Percentiles rank a stretch among this genome's conserved stretches.
Conservation (phyloP, 2,329 filamentous ascomycete species). For the Penicillium brasilianum region DNA sequence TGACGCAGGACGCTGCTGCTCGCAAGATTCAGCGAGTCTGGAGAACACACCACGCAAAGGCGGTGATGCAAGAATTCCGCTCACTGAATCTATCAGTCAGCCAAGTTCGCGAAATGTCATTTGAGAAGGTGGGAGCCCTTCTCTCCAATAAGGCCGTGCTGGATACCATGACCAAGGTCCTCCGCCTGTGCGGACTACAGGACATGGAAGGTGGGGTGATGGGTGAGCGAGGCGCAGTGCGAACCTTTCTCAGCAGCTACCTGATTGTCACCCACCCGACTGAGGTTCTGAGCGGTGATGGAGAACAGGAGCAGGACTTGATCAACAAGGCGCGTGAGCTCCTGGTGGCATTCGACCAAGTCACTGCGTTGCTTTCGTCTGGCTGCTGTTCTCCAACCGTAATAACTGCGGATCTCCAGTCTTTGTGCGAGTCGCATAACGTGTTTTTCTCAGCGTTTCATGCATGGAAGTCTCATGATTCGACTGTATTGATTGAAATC, state of each 20-base stretch:
- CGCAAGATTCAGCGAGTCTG: slow-evolving; percentile 64
- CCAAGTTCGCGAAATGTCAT: slow-evolving; percentile 57
- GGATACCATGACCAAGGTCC: slow-evolving; percentile 57
- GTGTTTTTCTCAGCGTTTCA: slow-evolving; percentile 67
- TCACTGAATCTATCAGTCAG: slow-evolving; percentile 59
- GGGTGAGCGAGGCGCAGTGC: slow-evolving; percentile 57
- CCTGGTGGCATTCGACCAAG: slow-evolving; percentile 60
- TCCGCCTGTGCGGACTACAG: slow-evolving; percentile 61
- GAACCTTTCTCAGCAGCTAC: slow-evolving; percentile 68
- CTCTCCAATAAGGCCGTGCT: slow-evolving; percentile 62
- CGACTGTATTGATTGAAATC: slow-evolving; percentile 65
- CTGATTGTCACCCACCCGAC: slow-evolving; percentile 66
- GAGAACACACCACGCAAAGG: slow-evolving; percentile 56
- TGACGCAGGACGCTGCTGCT: slow-evolving; percentile 60
- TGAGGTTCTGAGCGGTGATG: slow-evolving; percentile 64
- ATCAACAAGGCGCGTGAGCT: slow-evolving; percentile 65
- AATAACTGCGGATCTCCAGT: slow-evolving; percentile 54
- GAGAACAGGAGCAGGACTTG: slow-evolving; percentile 66
- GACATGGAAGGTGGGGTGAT: slow-evolving; percentile 56
- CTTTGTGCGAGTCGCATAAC: slow-evolving; percentile 61
- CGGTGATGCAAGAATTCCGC: slow-evolving; percentile 57
- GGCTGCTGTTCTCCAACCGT: slow-evolving; percentile 45
- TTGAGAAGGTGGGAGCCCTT: slow-evolving; percentile 63
- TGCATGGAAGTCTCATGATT: slow-evolving; percentile 69
- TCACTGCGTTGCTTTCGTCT: slow-evolving; percentile 55